Conservation (phyloP, 2,329 filamentous ascomycete genomes). For the Alternaria atra region DNA sequence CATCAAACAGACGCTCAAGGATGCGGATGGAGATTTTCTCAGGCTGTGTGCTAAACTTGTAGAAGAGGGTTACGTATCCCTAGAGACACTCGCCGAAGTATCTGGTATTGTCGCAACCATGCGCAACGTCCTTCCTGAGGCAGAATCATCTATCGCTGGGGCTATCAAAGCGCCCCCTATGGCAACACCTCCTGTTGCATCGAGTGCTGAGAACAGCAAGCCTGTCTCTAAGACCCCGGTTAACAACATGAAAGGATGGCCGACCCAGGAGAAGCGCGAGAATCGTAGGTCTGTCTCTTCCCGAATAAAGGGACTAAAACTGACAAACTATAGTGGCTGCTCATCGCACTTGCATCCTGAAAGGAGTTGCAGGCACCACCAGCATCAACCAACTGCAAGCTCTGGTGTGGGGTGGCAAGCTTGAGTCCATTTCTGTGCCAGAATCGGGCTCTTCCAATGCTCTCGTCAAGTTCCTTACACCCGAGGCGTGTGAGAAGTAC, state of each 20-base stretch:
- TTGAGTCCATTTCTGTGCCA: slow-evolving; percentile 44
- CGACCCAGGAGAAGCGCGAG: slow-evolving; percentile 41
- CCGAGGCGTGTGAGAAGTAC: slow-evolving; percentile 46
- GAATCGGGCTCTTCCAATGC: slow-evolving; percentile 34
- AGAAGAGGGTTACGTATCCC: slow-evolving; percentile 24
- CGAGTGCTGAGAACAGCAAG: not conserved
- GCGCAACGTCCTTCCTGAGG: slow-evolving; percentile 24
- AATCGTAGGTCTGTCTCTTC: slow-evolving; percentile 27
- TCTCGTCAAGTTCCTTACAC: slow-evolving; percentile 45
- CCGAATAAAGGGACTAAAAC: not conserved
- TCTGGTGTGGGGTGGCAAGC: slow-evolving; percentile 50
- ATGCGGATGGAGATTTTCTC: slow-evolving; percentile 35
- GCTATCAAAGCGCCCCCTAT: not conserved
- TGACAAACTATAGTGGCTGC: slow-evolving; percentile 30
- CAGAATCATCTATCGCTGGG: slow-evolving; percentile 7
- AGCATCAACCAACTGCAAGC: slow-evolving; percentile 44
- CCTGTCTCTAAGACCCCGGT: slow-evolving; percentile 10
- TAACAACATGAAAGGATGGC: slow-evolving; percentile 35
- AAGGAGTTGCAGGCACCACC: slow-evolving; percentile 30
- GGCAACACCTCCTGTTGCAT: not conserved
- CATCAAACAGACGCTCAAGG: slow-evolving; percentile 25
- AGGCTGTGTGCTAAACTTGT: slow-evolving; percentile 32
- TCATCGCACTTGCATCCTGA: slow-evolving; percentile 40
- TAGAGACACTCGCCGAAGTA: slow-evolving; percentile 35
- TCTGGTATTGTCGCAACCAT: slow-evolving; percentile 34